These are phyloP conservation scores for Fusarium penzigii DNA, from an alignment of 2,329 filamentous ascomycete genomes.

Conservation along the genomic window DNA sequence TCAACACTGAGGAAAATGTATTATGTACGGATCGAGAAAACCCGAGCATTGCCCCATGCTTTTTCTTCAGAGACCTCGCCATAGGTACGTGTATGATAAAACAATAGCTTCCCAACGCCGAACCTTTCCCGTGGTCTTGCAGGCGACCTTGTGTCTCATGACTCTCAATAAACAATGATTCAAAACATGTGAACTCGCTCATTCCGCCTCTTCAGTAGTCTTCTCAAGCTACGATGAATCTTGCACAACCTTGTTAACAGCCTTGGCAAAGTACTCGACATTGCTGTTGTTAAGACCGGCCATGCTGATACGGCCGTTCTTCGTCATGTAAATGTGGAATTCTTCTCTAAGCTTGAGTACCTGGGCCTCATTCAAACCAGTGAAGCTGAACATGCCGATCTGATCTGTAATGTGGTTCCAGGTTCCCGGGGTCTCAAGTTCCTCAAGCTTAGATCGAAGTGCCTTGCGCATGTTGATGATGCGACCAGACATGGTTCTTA, in stretches of 20 bases:
- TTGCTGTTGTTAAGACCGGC: constrained; percentile 93
- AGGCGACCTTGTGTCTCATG: constrained; percentile 26
- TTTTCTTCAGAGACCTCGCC: constrained; percentile 26
- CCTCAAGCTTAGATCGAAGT: constrained; percentile 78
- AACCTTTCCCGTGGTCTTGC: constrained; percentile 24
- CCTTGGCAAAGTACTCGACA: constrained; percentile 88
- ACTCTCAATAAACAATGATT: constrained; percentile 23
- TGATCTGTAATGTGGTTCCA: constrained; percentile 99
- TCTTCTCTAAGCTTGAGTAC: constrained; percentile 70
- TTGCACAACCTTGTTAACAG: constrained; percentile 78
- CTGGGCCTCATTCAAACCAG: constrained; percentile 73
- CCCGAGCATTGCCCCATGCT: constrained; percentile 26
- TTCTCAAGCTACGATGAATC: constrained; percentile 24
- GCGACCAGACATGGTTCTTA: constrained; percentile 90
- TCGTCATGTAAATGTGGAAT: constrained; percentile 86
- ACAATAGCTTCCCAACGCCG: constrained; percentile 27
- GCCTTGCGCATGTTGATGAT: constrained; percentile 89
- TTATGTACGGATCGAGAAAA: constrained; percentile 12
- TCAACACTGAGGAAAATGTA: no score
- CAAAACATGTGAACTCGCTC: constrained; percentile 14
- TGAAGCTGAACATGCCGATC: constrained; percentile 99
- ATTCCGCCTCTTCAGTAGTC: not conserved
- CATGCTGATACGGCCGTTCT: constrained; percentile 98
- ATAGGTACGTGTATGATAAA: constrained; percentile 25
- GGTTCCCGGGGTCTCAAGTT: constrained; percentile 79